Conservation (phyloP, 2,329 filamentous ascomycete genomes). For the Cladosporium sp. region DNA sequence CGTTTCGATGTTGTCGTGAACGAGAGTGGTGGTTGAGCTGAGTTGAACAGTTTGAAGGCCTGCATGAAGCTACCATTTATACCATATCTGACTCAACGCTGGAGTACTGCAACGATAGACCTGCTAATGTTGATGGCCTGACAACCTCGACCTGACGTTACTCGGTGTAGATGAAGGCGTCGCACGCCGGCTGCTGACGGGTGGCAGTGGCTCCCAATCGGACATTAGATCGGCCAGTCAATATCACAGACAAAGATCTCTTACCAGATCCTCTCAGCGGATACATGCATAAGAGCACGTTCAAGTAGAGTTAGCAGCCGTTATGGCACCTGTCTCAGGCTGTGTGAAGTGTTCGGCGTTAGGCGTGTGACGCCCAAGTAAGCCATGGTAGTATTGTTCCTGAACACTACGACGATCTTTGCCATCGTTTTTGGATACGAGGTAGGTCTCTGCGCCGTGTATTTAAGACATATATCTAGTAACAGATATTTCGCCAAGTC, state of each 20-base stretch:
- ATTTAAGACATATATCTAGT: not conserved
- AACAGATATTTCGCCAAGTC: not conserved
- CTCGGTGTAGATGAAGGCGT: not conserved
- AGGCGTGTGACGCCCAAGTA: not conserved
- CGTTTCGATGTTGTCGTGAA: not conserved
- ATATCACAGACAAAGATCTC: not conserved
- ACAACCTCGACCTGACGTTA: not conserved
- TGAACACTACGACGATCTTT: not conserved
- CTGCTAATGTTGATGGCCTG: not conserved
- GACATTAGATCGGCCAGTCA: not conserved
- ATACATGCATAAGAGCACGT: not conserved
- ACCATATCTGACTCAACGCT: not conserved
- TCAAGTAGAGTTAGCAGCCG: not conserved
- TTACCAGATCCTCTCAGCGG: not conserved
- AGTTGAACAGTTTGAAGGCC: not conserved
- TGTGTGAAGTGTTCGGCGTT: slow-evolving; percentile 2
- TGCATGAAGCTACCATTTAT: not conserved
- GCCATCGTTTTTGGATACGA: not conserved
- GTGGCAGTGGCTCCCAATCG: not conserved
- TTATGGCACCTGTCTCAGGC: not conserved
- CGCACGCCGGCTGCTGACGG: slow-evolving; percentile 5
- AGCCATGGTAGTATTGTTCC: slow-evolving; percentile 7
- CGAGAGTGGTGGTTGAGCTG: not conserved
- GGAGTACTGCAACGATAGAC: not conserved
- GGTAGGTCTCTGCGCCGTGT: not conserved